Base-by-base conservation (phyloP, 441 rosid species). In the Lepidium campestre region DNA sequence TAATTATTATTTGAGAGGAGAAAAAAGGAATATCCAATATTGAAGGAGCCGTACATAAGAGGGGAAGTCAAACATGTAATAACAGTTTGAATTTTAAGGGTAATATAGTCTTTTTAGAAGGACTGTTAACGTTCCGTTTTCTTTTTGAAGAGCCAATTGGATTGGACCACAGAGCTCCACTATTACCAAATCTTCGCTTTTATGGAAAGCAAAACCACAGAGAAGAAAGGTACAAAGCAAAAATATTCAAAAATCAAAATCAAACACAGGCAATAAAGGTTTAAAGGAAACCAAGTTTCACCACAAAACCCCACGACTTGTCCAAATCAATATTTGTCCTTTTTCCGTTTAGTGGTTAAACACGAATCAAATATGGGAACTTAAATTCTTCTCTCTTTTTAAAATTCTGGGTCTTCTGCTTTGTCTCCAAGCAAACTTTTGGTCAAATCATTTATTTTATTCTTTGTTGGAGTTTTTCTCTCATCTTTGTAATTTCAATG, bases 381-480 rank as follows among this genome's bases (percentile, higher is more conserved):
- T 39, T 39, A 62, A 61, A 23, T 13, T 48, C 6, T 13, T 2
- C 3, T 23, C 27, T 2, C 4, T 61, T 49, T 19, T 34, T 0
- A 3, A 50, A 35, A 14, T 65, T 39, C 53, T 57, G 48, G 39
- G 54, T 49, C 74, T 78, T 81, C 48, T 79, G 84, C 93, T 87
- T 80, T 80, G 74, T 80, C 48, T 72, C 69, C 81, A 85, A 80
- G 88, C 90, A 80, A 82, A 78, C 81, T 76, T 75, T 67, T 23
- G 41, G 68, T 72, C 76, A 72, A 72, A 64, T 49, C 65, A 19
- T n/a, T n/a, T n/a, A n/a, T n/a, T n/a, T 56, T 56, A 2, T 27
- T 32, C 27, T 37, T 37, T 14, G 4, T 10, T 34, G n/a, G n/a
- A 17, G 48, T 48, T 57, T 48, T 54, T 22, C 15, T 20, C 39